phyloP scores from a whole-genome alignment of 108 stramenopile species.

The Cyclotella baltica region DNA sequence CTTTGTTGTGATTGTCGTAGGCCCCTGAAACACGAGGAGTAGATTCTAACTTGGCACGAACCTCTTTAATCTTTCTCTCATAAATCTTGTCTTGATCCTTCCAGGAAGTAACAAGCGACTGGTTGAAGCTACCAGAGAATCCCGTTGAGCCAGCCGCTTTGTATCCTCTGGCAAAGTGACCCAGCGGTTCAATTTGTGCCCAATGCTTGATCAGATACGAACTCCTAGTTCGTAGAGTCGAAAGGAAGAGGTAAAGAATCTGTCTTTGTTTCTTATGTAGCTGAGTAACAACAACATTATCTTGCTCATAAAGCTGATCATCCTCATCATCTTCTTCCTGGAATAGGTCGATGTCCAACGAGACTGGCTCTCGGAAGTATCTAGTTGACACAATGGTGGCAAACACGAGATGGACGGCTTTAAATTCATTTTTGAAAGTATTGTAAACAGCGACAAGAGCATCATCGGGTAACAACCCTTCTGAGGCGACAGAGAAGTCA shows the following conservation, averaged over 20 bases:
- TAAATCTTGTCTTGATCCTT: not conserved
- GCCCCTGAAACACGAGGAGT: not conserved
- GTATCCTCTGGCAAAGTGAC: not conserved
- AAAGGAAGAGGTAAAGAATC: not conserved
- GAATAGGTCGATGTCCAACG: too few species aligned
- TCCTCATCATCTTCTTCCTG: too few species aligned
- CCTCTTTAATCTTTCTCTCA: not conserved
- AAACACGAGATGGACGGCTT: too few species aligned
- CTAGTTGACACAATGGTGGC: not conserved
- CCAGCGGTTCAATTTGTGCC: slow-evolving; percentile 4
- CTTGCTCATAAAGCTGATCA: too few species aligned
- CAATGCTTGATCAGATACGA: not conserved
- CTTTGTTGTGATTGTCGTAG: not conserved
- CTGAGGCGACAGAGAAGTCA: too few species aligned
- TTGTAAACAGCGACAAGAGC: too few species aligned
- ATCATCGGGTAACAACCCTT: too few species aligned
- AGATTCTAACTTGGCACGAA: not conserved
- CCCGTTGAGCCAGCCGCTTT: not conserved
- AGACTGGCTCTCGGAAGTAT: not conserved
- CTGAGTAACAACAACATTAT: not conserved
- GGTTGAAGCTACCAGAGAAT: not conserved
- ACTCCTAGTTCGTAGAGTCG: not conserved
- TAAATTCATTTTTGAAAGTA: too few species aligned
- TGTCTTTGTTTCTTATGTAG: not conserved
- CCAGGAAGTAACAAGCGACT: not conserved